Percentiles rank a stretch among this genome's conserved stretches.
phyloP scores from a whole-genome alignment of 2,329 filamentous ascomycete genomes.

The Alternaria sp. region DNA sequence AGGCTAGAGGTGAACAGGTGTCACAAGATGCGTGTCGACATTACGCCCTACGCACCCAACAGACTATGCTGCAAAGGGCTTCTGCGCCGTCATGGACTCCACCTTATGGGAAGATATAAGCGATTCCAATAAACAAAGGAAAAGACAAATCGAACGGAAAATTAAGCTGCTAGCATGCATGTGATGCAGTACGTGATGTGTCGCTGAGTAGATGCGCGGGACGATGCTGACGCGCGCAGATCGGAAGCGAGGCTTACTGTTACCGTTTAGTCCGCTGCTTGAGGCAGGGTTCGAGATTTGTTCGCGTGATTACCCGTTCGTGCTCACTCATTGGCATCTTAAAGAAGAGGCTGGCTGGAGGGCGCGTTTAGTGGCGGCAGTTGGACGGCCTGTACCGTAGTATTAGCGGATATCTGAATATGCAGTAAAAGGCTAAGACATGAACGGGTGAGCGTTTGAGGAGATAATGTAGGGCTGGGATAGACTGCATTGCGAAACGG shows the following conservation, averaged over 20 bases:
- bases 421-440: not conserved
- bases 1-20: not conserved
- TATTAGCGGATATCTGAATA: not conserved
- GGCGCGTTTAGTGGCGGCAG: not conserved
- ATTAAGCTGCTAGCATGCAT: not conserved
- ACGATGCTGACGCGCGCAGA: conserved; percentile 4
- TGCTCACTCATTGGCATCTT: not conserved
- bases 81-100: not conserved
- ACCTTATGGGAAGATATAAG: not conserved
- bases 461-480: not conserved
- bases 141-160: not conserved
- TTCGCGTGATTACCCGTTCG: not conserved
- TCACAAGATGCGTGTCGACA: not conserved
- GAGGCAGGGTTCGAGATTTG: not conserved
- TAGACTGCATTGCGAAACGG: not conserved
- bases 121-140: not conserved
- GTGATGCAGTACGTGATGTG: not conserved
- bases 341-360: not conserved
- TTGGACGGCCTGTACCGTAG: not conserved
- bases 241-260: conserved; percentile 1
- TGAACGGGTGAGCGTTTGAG: not conserved
- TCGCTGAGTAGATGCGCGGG: not conserved
- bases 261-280: not conserved
- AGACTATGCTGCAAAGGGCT: not conserved
- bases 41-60: not conserved